Evolutionary conservation across 331 rosid genomes (phyloP).

Genomic region (Erythrophleum ivorense): DNA sequence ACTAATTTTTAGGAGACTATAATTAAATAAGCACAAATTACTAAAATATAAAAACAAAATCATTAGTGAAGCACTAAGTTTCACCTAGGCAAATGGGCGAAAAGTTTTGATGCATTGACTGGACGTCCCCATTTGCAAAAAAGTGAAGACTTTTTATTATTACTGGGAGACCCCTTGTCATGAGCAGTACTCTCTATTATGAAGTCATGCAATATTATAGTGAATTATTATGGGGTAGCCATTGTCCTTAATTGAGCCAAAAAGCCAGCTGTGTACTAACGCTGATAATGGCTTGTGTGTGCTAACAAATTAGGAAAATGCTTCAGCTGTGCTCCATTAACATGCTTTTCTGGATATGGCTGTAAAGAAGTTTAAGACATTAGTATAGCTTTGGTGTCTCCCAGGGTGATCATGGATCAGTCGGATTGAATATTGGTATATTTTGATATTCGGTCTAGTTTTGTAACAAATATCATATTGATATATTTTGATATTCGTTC

Average conservation of each 20-base stretch:
- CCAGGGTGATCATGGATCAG: too few relatives aligned
- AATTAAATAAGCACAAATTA: background rate
- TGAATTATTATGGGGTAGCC: background rate
- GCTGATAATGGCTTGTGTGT: slow-evolving; percentile 9
- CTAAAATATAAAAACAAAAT: background rate
- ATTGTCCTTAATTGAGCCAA: background rate
- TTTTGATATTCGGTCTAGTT: too few relatives aligned
- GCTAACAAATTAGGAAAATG: background rate
- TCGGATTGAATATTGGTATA: too few relatives aligned
- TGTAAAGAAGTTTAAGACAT: background rate
- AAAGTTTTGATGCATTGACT: slow-evolving; percentile 42
- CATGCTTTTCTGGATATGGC: background rate
- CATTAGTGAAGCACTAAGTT: slow-evolving; percentile 41
- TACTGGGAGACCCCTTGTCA: slow-evolving; percentile 26
- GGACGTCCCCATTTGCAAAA: slow-evolving; percentile 35
- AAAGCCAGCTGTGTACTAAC: background rate
- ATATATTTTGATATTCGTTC: too few relatives aligned
- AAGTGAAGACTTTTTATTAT: slow-evolving; percentile 46
- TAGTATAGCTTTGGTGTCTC: background rate
- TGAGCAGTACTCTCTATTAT: slow-evolving; percentile 4
- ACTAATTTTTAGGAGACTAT: background rate
- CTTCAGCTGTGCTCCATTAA: background rate
- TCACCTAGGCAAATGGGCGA: slow-evolving; percentile 33
- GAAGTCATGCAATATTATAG: background rate
- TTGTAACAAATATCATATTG: too few relatives aligned